Evolutionary conservation across 208 protist genomes (phyloP), one percentile per base, ranked within the genome.

Genomic region (Herpetomonas samuelpessoai): DNA sequence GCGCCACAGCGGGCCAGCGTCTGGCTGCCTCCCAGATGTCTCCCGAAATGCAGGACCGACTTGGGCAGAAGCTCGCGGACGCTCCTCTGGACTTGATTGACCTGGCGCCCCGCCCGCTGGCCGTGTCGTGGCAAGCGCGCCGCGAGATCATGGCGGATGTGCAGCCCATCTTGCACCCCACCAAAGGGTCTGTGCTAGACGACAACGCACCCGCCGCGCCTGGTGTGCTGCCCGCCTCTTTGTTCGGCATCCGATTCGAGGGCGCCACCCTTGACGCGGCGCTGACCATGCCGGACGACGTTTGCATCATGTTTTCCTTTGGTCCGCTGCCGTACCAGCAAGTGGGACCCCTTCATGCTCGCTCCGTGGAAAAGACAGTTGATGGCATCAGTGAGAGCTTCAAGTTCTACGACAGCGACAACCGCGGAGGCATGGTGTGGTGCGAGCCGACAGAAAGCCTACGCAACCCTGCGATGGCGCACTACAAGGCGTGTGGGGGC

Each of bases 261-360:
- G 89, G 89, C 4, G 53, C 93, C 47, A 91, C 86, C n/a, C 57
- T 83, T n/a, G 89, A 95, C 63, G 65, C 50, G 27, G 72, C 76
- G 26, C 41, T 91, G 38, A 25, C 49, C 55, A 53, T 87, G 65
- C 88, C 88, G 12, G 68, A 78, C 9, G 77, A 91, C 55, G 47
- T 91, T 35, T 92, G 88, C 51, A 75, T 92, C 26, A 65, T 91
- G 35, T 95, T 95, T 59, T 95, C 88, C 22, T 95, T 91, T 60
- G 88, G 88, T 2, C 68, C 88, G 1, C 65, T 95, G 57, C 83
- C 83, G 14, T 80, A 81, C 24, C 88, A 95, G 68, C 84, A 85
- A 46, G 74, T 88, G 25, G 88, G 88, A 0, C 74, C 88, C 7
- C 54, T 90, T 70, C 78, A 58, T 38, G 64, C 79, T 12, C 50